These are phyloP conservation scores for Lithocarpus polystachyus DNA, from an alignment of 306 rosid genomes.

Conservation along the genomic window DNA sequence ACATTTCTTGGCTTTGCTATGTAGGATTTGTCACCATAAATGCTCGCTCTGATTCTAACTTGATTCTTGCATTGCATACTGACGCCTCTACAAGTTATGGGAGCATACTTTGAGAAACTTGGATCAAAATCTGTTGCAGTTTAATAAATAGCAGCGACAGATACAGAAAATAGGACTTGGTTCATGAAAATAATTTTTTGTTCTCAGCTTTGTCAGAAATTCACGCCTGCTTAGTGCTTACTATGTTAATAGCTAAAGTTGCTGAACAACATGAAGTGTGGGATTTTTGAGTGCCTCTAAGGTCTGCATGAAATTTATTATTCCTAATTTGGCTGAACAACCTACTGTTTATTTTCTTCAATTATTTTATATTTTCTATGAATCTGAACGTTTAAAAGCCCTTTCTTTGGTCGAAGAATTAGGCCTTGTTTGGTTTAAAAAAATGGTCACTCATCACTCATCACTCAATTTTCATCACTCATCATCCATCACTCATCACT, in stretches of 20 bases:
- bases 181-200: constrained; percentile 86
- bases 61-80: constrained; percentile 23
- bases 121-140: constrained; percentile 96
- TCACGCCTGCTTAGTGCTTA: too few relatives aligned
- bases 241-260: constrained; percentile 60
- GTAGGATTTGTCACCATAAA: background rate
- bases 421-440: too few relatives aligned
- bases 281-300: constrained; percentile 92
- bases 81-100: constrained; percentile 65
- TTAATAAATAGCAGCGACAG: constrained; percentile 84
- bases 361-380: constrained; percentile 2
- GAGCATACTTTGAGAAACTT: constrained; percentile 87
- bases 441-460: too few relatives aligned
- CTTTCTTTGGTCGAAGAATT: constrained; percentile 44
- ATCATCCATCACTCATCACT: too few relatives aligned
- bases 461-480: too few relatives aligned
- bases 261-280: constrained; percentile 94
- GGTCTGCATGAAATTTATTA: constrained; percentile 44
- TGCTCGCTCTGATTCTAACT: constrained; percentile 18
- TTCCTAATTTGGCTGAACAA: constrained; percentile 13
- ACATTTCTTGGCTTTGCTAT: constrained; percentile 8
- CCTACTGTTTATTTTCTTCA: background rate
- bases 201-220: constrained; percentile 14
- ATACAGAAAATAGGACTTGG: constrained; percentile 80
- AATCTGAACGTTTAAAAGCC: constrained; percentile 23